phyloP scores from a whole-genome alignment of 352 stramenopile species.

The Globisporangium acanthophoron region DNA sequence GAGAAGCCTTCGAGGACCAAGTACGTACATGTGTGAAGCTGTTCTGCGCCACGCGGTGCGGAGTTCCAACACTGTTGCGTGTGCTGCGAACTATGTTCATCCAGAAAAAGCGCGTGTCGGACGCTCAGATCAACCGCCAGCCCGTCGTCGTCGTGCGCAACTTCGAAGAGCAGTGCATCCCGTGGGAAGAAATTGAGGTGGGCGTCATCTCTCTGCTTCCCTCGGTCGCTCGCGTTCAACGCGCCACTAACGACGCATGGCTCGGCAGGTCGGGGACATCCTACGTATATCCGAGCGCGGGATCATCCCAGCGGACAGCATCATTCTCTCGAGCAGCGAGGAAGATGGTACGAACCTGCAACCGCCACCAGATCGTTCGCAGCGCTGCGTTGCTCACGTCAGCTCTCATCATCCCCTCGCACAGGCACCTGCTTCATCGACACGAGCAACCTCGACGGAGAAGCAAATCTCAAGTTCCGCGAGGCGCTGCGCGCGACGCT shows the following conservation, averaged over 20 bases:
- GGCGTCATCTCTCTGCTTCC: conserved; percentile 9
- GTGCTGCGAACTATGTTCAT: too few species aligned
- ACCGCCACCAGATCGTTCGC: background rate
- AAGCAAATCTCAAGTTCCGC: conserved; percentile 73
- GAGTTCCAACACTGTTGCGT: too few species aligned
- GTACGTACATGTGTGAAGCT: conserved; percentile 30
- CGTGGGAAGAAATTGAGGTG: conserved; percentile 71
- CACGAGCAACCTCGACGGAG: conserved; percentile 77
- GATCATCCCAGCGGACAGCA: conserved; percentile 88
- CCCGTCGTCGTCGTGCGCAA: conserved; percentile 49
- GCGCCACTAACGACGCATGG: background rate
- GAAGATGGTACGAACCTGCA: conserved; percentile 39
- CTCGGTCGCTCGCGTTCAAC: background rate
- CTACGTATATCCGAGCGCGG: conserved; percentile 81
- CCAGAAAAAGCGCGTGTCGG: conserved; percentile 45
- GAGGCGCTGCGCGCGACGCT: conserved; percentile 36
- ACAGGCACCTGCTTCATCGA: conserved; percentile 76
- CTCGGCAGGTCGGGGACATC: conserved; percentile 72
- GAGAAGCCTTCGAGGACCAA: conserved; percentile 76
- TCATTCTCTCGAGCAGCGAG: conserved; percentile 85
- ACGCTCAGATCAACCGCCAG: conserved; percentile 60
- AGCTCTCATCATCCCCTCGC: conserved; percentile 3
- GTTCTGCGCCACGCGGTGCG: conserved; percentile 1
- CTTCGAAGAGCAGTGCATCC: conserved; percentile 47
- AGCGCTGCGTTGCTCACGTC: background rate